Conservation (phyloP, 257 asterid species). For the Capsicum chinense region DNA sequence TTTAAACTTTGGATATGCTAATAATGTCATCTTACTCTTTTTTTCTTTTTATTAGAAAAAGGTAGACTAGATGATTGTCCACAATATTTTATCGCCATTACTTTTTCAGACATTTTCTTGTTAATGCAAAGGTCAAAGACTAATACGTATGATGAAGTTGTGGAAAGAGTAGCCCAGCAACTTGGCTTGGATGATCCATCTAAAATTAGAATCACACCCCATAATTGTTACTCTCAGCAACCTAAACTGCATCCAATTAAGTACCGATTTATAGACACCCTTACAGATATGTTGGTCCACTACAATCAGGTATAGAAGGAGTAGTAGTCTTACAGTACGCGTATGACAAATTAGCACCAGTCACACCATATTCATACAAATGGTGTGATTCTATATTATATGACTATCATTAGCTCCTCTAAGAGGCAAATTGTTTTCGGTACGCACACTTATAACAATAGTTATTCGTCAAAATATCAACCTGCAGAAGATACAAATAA, state of each 20-base stretch:
- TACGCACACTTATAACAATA: too few species aligned
- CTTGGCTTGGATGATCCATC: conserved; percentile 90
- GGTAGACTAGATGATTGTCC: conserved; percentile 1
- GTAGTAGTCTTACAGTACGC: too few species aligned
- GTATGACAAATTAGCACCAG: too few species aligned
- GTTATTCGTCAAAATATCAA: too few species aligned
- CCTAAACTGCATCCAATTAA: conserved; percentile 88
- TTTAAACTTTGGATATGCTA: conserved; percentile 24
- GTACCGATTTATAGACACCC: conserved; percentile 79
- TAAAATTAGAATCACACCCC: conserved; percentile 92
- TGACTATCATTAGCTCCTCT: too few species aligned
- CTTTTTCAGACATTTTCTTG: conserved; percentile 30
- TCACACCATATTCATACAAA: too few species aligned
- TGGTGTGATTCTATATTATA: too few species aligned
- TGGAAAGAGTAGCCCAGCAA: conserved; percentile 84
- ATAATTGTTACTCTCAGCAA: conserved; percentile 97
- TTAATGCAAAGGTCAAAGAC: conserved; percentile 67
- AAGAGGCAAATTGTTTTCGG: too few species aligned
- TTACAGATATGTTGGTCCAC: conserved; percentile 93
- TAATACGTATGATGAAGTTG: conserved; percentile 94
- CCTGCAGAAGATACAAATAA: too few species aligned
- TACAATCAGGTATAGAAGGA: conserved; percentile 76
- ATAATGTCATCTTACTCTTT: not conserved
- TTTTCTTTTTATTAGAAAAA: not conserved
- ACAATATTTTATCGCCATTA: not conserved